Conservation (phyloP, 345 rosid genomes). For the Lepidium aucheri region DNA sequence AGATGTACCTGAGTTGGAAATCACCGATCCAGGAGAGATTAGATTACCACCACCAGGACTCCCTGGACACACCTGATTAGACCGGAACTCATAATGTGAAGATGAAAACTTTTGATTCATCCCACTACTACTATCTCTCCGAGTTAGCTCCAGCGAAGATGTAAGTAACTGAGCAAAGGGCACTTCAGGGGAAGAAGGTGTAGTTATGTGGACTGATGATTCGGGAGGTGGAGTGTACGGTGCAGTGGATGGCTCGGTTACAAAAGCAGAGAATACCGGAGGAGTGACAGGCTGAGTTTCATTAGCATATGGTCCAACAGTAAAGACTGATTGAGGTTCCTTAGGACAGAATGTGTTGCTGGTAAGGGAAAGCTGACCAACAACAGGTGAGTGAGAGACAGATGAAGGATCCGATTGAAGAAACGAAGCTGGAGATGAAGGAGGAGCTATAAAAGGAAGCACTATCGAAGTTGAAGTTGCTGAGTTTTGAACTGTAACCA, state of each 20-base stretch:
- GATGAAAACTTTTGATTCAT: constrained; percentile 49
- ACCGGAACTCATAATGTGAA: constrained; percentile 63
- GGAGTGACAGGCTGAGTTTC: constrained; percentile 97
- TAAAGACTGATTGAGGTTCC: constrained; percentile 64
- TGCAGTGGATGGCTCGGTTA: constrained; percentile 91
- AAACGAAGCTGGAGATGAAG: constrained; percentile 90
- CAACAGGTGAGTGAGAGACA: constrained; percentile 65
- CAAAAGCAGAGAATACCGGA: constrained; percentile 80
- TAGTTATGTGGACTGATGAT: constrained; percentile 67
- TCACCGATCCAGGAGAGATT: constrained; percentile 72
- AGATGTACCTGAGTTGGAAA: constrained; percentile 78
- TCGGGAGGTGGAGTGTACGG: constrained; percentile 91
- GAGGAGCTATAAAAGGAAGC: constrained; percentile 83
- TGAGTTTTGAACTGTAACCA: constrained; percentile 31
- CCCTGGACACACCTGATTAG: constrained; percentile 56
- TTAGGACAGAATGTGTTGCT: constrained; percentile 50
- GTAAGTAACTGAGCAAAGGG: constrained; percentile 89
- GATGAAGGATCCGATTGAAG: constrained; percentile 87
- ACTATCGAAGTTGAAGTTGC: constrained; percentile 39
- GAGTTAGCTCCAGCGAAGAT: constrained; percentile 76
- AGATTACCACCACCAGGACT: constrained; percentile 76
- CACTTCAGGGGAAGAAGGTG: constrained; percentile 95
- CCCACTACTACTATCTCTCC: constrained; percentile 51
- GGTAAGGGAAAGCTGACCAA: constrained; percentile 50
- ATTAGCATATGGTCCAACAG: constrained; percentile 87